Conservation (phyloP, 2,329 filamentous ascomycete species). For the Pseudomassariella vexata region DNA sequence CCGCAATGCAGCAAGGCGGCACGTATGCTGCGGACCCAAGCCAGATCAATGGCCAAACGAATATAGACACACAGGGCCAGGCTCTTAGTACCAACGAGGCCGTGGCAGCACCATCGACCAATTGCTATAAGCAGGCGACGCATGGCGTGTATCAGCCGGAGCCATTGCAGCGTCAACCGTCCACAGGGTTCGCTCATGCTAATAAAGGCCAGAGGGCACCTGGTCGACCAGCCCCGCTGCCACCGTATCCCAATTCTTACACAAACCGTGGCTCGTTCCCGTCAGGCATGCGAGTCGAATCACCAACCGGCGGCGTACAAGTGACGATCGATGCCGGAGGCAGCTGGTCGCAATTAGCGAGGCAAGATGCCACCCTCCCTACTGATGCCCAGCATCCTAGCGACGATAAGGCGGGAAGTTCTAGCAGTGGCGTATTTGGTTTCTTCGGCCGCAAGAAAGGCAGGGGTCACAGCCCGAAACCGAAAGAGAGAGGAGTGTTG, state of each 20-base stretch:
- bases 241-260: slow-evolving; percentile 43
- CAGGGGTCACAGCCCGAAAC: slow-evolving; percentile 85
- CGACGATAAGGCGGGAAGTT: slow-evolving; percentile 47
- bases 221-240: slow-evolving; percentile 18
- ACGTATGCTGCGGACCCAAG: slow-evolving; percentile 5
- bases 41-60: slow-evolving; percentile 7
- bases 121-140: too few relatives aligned
- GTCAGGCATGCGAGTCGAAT: slow-evolving; percentile 64
- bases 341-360: slow-evolving; percentile 86
- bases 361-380: slow-evolving; percentile 71
- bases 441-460: slow-evolving; percentile 89
- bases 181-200: too few relatives aligned
- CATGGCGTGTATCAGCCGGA: slow-evolving; percentile 4
- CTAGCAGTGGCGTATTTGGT: slow-evolving; percentile 79
- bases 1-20: slow-evolving; percentile 23
- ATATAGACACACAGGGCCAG: slow-evolving; percentile 10
- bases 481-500: slow-evolving; percentile 85
- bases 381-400: slow-evolving; percentile 54
- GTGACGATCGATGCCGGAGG: slow-evolving; percentile 85
- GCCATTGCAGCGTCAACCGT: slow-evolving; percentile 3
- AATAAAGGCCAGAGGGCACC: slow-evolving; percentile 2
- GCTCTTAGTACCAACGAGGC: slow-evolving; percentile 9
- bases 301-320: slow-evolving; percentile 78
- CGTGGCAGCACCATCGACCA: slow-evolving; percentile 3
- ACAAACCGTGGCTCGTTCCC: slow-evolving; percentile 41